phyloP scores from a whole-genome alignment of 1,139 yeast genomes.

The Protomyces gravidus region DNA sequence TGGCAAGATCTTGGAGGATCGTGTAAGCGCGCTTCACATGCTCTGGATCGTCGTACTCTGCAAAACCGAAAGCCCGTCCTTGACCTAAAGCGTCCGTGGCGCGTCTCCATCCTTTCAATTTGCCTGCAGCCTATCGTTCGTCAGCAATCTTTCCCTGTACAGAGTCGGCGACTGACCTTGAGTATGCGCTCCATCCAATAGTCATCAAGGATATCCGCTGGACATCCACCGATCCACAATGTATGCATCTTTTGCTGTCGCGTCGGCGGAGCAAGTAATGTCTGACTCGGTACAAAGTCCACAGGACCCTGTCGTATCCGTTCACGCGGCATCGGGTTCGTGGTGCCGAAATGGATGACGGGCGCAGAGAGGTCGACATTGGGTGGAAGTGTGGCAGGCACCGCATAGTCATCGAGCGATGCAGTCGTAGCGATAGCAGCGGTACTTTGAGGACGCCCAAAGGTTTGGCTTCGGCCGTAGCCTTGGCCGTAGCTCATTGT shows the following conservation, averaged over 20 bases:
- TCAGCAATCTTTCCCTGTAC: too few species aligned
- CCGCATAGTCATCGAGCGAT: not conserved
- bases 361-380: conserved; percentile 27
- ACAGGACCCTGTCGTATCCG: conserved; percentile 3
- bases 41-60: conserved; percentile 33
- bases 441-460: not conserved
- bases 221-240: conserved; percentile 39
- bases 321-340: conserved; percentile 17
- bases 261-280: conserved; percentile 33
- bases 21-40: conserved; percentile 33
- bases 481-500: not conserved
- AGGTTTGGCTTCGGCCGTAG: not conserved
- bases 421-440: not conserved
- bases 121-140: conserved; percentile 35
- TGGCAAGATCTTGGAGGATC: conserved; percentile 31
- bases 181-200: conserved; percentile 36
- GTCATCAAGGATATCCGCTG: conserved; percentile 38
- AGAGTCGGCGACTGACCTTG: conserved; percentile 28
- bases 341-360: conserved; percentile 30
- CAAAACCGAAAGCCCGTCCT: conserved; percentile 33
- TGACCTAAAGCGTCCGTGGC: conserved; percentile 34
- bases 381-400: not conserved
- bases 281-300: conserved; percentile 1
- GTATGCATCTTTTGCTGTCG: conserved; percentile 39
- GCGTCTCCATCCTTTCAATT: conserved; percentile 34